A percentile compares a stretch with the other conserved stretches of the same genome.
phyloP scores from a whole-genome alignment of 106 monocot genomes.

The Allium sativum region DNA sequence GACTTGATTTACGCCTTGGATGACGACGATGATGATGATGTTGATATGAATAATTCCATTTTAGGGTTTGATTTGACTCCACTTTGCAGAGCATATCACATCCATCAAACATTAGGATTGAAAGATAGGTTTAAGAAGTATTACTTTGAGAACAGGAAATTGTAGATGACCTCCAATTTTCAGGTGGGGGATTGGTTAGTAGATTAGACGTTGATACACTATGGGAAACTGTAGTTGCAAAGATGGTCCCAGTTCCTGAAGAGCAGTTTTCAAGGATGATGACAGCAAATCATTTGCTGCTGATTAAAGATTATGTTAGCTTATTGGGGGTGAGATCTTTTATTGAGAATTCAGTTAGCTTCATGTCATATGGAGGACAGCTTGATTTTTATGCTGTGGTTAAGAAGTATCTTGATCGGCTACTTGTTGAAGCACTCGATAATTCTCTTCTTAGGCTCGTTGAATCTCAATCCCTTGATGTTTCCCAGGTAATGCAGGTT shows the following conservation, averaged over 20 bases:
- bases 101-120: slow-evolving; percentile 72
- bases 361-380: no score
- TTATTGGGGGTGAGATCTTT: slow-evolving; percentile 81
- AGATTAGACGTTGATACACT: slow-evolving; percentile 64
- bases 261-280: no score
- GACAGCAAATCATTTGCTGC: no score
- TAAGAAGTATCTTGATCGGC: slow-evolving; percentile 74
- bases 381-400: no score
- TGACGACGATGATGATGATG: no score
- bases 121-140: slow-evolving; percentile 75
- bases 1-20: slow-evolving; percentile 32
- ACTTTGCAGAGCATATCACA: slow-evolving; percentile 79
- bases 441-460: no score
- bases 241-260: slow-evolving; percentile 87
- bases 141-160: slow-evolving; percentile 86
- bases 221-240: no score
- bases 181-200: slow-evolving; percentile 85
- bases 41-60: slow-evolving; percentile 11
- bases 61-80: slow-evolving; percentile 64
- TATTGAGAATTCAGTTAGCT: no score
- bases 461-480: no score
- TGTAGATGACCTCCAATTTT: no score
- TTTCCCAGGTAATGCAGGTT: no score
- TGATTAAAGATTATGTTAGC: slow-evolving; percentile 85
- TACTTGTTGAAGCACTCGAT: slow-evolving; percentile 71